phyloP scores from a whole-genome alignment of 2,329 filamentous ascomycete genomes.

The Aspergillus texensis region DNA sequence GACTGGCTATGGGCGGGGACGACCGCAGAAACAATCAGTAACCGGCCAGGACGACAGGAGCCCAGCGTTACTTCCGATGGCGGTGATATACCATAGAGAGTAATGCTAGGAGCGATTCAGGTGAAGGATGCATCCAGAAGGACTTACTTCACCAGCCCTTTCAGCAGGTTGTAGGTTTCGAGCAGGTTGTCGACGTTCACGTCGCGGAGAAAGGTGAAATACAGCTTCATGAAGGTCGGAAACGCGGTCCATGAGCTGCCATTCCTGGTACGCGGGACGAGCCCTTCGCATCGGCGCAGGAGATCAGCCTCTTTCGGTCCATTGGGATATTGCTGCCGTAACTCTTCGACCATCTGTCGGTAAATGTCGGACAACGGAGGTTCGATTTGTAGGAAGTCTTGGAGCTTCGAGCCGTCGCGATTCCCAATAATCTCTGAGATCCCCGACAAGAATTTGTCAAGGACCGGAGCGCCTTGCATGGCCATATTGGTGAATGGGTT shows the following conservation, averaged over 20 bases:
- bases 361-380: constrained; percentile 70
- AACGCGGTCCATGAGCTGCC: constrained; percentile 76
- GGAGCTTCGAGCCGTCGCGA: constrained; percentile 67
- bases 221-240: constrained; percentile 76
- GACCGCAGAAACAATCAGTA: constrained; percentile 6
- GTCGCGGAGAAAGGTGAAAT: constrained; percentile 78
- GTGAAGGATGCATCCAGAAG: not conserved
- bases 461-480: constrained; percentile 57
- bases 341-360: constrained; percentile 66
- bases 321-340: constrained; percentile 62
- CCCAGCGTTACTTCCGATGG: not conserved
- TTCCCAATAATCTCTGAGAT: constrained; percentile 64
- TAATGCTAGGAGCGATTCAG: not conserved
- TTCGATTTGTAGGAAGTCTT: constrained; percentile 74
- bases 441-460: constrained; percentile 68
- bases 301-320: constrained; percentile 58
- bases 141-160: constrained; percentile 72
- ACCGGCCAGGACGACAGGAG: not conserved
- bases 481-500: constrained; percentile 20
- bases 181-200: constrained; percentile 75
- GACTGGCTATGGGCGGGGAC: constrained; percentile 64
- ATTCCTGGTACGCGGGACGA: constrained; percentile 66
- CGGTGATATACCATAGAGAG: not conserved
- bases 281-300: constrained; percentile 60
- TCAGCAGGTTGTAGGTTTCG: constrained; percentile 73